Evolutionary conservation across 2,329 filamentous ascomycete genomes (phyloP).

Genomic region (Plectosphaerella sp.): DNA sequence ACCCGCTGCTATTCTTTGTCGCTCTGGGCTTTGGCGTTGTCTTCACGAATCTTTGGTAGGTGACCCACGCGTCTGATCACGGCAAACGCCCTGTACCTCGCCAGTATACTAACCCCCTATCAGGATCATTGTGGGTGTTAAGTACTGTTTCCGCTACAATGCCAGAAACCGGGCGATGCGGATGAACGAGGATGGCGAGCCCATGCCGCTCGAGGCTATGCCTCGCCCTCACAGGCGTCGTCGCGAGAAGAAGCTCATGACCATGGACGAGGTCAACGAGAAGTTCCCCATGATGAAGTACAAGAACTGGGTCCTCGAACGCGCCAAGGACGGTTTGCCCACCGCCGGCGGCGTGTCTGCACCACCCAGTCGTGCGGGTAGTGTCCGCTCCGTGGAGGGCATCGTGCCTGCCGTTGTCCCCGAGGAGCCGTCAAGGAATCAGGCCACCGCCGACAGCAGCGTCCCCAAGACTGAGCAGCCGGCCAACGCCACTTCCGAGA

Average conservation of each 20-base stretch:
- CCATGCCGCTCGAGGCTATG: conserved; percentile 83
- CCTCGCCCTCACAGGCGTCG: conserved; percentile 79
- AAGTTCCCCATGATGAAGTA: conserved; percentile 96
- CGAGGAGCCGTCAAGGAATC: conserved; percentile 23
- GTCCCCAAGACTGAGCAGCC: not conserved
- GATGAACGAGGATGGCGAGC: conserved; percentile 76
- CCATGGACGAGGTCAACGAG: conserved; percentile 97
- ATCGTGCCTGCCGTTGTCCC: conserved; percentile 38
- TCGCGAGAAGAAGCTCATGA: conserved; percentile 97
- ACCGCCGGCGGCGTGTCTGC: conserved; percentile 79
- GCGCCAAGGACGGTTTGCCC: conserved; percentile 78
- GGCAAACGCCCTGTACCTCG: not conserved
- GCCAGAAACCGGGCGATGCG: conserved; percentile 81
- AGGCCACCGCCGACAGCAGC: conserved; percentile 32
- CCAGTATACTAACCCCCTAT: conserved; percentile 16
- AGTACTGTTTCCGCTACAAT: conserved; percentile 99
- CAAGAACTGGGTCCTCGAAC: conserved; percentile 85
- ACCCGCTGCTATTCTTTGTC: conserved; percentile 70
- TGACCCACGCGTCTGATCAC: not conserved
- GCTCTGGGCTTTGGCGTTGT: conserved; percentile 96
- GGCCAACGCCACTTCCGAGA: conserved; percentile 1
- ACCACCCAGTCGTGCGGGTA: conserved; percentile 67
- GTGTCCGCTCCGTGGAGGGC: conserved; percentile 64
- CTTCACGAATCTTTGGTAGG: conserved; percentile 97
- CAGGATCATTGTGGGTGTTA: conserved; percentile 99